phyloP scores from a whole-genome alignment of 2,329 filamentous ascomycete species.

The Lecanicillium sp. region DNA sequence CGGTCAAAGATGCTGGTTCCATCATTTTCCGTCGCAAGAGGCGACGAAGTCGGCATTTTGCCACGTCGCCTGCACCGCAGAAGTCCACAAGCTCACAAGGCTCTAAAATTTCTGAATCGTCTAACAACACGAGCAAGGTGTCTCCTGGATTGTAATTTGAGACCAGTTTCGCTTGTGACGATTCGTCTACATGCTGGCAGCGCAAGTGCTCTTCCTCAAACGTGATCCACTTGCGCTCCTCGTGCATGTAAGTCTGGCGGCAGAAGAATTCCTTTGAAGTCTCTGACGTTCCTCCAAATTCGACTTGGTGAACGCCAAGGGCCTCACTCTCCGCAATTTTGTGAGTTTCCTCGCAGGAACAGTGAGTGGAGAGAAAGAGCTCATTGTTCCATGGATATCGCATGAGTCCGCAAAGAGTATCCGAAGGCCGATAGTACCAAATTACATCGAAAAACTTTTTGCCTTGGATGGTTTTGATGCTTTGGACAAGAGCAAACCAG shows the following conservation, averaged over 20 bases:
- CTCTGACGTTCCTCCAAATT: slow-evolving; percentile 45
- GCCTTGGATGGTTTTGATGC: slow-evolving; percentile 31
- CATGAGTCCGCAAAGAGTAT: slow-evolving; percentile 62
- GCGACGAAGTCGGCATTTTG: slow-evolving; percentile 36
- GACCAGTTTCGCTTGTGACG: slow-evolving; percentile 9
- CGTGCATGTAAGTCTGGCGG: slow-evolving; percentile 58
- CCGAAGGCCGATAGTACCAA: slow-evolving; percentile 65
- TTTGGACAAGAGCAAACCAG: slow-evolving; percentile 67
- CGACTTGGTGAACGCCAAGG: slow-evolving; percentile 47
- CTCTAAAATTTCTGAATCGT: slow-evolving; percentile 36
- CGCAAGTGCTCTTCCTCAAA: slow-evolving; percentile 45
- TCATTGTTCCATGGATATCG: slow-evolving; percentile 66
- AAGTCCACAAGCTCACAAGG: slow-evolving; percentile 50
- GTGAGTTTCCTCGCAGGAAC: slow-evolving; percentile 50
- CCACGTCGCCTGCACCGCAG: slow-evolving; percentile 16
- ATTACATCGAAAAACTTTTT: slow-evolving; percentile 50
- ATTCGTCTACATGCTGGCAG: slow-evolving; percentile 34
- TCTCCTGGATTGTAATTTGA: slow-evolving; percentile 43
- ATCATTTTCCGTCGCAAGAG: slow-evolving; percentile 42
- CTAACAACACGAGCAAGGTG: slow-evolving; percentile 43
- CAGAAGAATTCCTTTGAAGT: slow-evolving; percentile 53
- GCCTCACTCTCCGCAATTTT: slow-evolving; percentile 49
- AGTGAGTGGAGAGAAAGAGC: slow-evolving; percentile 69
- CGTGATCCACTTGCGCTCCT: slow-evolving; percentile 54
- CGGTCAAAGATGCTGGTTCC: slow-evolving; percentile 20